These are phyloP conservation scores for Globisporangium yorkense DNA, from an alignment of 352 stramenopile species.

Conservation along the genomic window DNA sequence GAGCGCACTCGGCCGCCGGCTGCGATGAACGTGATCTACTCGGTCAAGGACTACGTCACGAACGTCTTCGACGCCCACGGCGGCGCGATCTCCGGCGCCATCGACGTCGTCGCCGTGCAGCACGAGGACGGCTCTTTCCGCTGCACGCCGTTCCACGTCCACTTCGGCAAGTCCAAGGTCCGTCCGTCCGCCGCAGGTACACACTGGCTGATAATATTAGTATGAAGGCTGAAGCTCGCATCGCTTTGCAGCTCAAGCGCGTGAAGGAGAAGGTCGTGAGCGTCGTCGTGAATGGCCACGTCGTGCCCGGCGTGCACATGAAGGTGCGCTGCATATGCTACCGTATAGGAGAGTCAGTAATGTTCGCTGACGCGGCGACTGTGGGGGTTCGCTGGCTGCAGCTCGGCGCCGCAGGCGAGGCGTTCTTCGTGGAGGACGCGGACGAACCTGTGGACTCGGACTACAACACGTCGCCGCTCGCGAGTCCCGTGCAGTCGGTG, in stretches of 20 bases:
- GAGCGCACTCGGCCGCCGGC: no score
- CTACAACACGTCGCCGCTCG: conserved; percentile 58
- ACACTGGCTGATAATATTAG: no score
- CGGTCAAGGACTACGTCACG: conserved; percentile 83
- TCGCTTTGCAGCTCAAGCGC: conserved; percentile 17
- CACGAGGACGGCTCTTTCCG: conserved; percentile 51
- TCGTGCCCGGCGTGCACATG: conserved; percentile 55
- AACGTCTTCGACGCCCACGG: conserved; percentile 72
- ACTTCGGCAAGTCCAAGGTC: conserved; percentile 62
- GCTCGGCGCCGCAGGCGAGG: conserved; percentile 56
- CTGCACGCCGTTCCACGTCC: conserved; percentile 80
- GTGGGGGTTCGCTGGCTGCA: conserved; percentile 6
- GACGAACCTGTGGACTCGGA: conserved; percentile 52
- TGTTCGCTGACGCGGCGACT: no score
- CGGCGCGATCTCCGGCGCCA: conserved; percentile 56
- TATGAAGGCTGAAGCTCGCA: not conserved
- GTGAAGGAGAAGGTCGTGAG: conserved; percentile 39
- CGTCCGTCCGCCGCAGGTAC: no score
- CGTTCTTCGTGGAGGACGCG: conserved; percentile 70
- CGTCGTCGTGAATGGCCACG: conserved; percentile 54
- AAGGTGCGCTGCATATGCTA: conserved; percentile 33
- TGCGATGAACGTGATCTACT: conserved; percentile 83
- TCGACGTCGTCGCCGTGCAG: conserved; percentile 81
- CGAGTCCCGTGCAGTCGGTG: conserved; percentile 23
- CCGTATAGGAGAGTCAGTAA: not conserved